These are phyloP conservation scores for Schizopora paradoxa DNA, from an alignment of 1,284 basidiomycete species.

Conservation along the genomic window DNA sequence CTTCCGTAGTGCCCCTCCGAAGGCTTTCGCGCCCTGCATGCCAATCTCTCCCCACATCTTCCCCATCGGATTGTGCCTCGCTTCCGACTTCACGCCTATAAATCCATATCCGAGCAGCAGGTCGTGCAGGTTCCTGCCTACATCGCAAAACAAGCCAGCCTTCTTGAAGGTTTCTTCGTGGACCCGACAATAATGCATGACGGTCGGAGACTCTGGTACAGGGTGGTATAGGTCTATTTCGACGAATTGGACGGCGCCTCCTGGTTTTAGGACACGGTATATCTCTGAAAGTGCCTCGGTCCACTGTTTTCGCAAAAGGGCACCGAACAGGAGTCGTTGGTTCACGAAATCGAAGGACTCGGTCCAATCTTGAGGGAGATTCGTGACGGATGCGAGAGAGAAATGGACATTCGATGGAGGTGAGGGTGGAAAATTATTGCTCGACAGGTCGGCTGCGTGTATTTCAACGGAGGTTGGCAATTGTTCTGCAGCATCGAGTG, in stretches of 20 bases:
- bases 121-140: neutral
- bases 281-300: slow-evolving; percentile 15
- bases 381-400: slow-evolving; percentile 8
- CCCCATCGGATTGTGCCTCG: neutral
- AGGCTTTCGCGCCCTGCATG: neutral
- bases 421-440: too few relatives aligned
- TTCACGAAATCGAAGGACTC: slow-evolving; percentile 21
- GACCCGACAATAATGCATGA: neutral
- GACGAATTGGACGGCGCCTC: slow-evolving; percentile 20
- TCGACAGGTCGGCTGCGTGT: too few relatives aligned
- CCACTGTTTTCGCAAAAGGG: slow-evolving; percentile 17
- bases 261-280: slow-evolving; percentile 18
- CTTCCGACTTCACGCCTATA: neutral
- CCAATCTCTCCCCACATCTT: neutral
- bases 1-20: neutral
- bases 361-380: slow-evolving; percentile 16
- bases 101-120: slow-evolving; percentile 3
- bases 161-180: neutral
- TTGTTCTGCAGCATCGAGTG: too few relatives aligned
- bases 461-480: too few relatives aligned
- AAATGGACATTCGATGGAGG: slow-evolving; percentile 12
- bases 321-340: slow-evolving; percentile 19
- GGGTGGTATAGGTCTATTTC: neutral
- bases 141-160: neutral
- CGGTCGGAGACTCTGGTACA: neutral